Evolutionary conservation across 495 filamentous ascomycete genomes (phyloP), one percentile per base, ranked within the genome.

Genomic region (Aspergillus asperescens): DNA sequence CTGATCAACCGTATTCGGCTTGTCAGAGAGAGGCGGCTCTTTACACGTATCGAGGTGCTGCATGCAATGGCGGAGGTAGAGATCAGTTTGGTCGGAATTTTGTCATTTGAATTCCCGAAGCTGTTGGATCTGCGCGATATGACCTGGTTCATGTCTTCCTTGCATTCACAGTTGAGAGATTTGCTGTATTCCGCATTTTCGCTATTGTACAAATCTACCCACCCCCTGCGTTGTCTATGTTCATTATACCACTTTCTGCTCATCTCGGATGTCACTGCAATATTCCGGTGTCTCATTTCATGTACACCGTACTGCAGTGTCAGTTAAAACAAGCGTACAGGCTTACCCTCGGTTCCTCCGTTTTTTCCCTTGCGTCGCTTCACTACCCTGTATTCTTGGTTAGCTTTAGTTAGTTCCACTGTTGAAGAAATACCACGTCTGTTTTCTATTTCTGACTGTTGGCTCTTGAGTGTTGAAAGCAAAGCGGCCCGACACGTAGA

Each of bases 181-280:
- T 23, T 29, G 50, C 27, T 34, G 12, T 29, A 31, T 22, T 45
- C 50, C 5, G 45, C 13, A 13, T 44, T 43, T 53, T 6, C 39
- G 27, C 53, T 27, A 40, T 41, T 60, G 44, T 32, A 52, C 23
- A 32, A 16, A 27, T 34, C 18, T 48, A n/a, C 10, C 15, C 44
- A 8, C 20, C 28, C 50, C 35, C 18, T 23, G 8, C 34, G 18
- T 15, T 41, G 16, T 55, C 52, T 38, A 56, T 44, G 39, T 42
- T 54, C 41, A 50, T 62, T 62, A 62, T 62, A 62, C 59, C 59
- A 58, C 52, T 46, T 56, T 55, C 39, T 49, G 48, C 58, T 58
- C 51, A 28, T 24, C 18, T 28, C 32, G 42, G 31, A 56, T 43
- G 37, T 47, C 23, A n/a, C 37, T 38, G 15, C 35, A 27, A 31